Base-by-base conservation (phyloP, 2,329 filamentous ascomycete species). In the Blastomyces parvus region DNA sequence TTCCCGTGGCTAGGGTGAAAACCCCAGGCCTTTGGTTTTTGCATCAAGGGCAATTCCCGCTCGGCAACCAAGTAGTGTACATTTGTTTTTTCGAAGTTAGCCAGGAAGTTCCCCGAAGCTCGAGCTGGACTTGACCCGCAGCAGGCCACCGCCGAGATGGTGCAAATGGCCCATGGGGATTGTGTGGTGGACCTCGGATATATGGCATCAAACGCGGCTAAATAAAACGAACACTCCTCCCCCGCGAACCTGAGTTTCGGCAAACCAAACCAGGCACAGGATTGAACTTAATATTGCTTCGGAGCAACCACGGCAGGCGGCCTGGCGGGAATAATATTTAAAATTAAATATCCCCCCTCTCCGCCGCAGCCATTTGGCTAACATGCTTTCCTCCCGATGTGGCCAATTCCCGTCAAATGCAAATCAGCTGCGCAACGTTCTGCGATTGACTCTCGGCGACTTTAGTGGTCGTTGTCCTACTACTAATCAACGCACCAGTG, bases 151-250 rank as follows among this genome's bases (percentile, higher is more conserved):
- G 19, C 46, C 48, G 48, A 57, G 53, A 33, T 57, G 19, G 30
- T 56, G 8, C 3, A 33, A 56, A 22, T 40, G 14, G n/a, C n/a
- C n/a, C n/a, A n/a, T n/a, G 30, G 22, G 53, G 11, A 11, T 57
- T 22, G 52, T 33, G 19, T 55, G 36, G n/a, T 59, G 57, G 57
- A 59, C 57, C 57, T 59, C 57, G 57, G 57, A 27, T 46, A 46
- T 36, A 9, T 48, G 38, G 57, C 40, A 25, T 14, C n/a, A 33
- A 48, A 46, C 57, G 40, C 57, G 57, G 57, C 30, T 59, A 59
- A 44, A 11, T 7, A 6, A 44, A 19, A 19, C 42, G 2, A 40
- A 33, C 14, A 17, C 11, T 8, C 38, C 33, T n/a, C 11, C 55
- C 36, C n/a, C 36, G 36, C 30, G 19, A 22, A 30, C 52, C 27